Base-by-base conservation (phyloP, 164 flowering plant species). In the Sextonia rubra region DNA sequence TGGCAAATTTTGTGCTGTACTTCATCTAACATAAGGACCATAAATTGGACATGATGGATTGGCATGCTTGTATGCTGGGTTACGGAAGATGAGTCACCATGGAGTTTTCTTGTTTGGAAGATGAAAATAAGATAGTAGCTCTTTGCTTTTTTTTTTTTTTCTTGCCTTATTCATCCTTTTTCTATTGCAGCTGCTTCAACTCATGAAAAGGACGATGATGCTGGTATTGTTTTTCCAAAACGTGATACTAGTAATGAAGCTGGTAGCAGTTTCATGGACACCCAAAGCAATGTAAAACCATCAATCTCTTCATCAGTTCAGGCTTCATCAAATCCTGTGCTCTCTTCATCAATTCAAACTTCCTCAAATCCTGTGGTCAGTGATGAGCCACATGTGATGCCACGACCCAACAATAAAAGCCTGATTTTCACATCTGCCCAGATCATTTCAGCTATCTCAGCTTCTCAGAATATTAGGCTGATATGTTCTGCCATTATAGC, bases 381-480 rank as follows among this genome's bases (percentile, higher is more conserved):
- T 47, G 27, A 64, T 3, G 74, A 48, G 26, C 82, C 71, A 69
- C 80, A 3, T 3, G 24, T 52, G 3, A 68, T 68, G 56, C 76
- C 74, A 69, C 70, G 8, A 47, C 22, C 37, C 12, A 60, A 60
- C 69, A 58, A 25, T 64, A 20, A 7, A 0, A 75, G 60, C 5
- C 17, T 20, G 4, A 12, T 75, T 47, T 69, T 87, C 71, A 84
- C 81, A 9, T 72, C 83, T 37, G 79, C 56, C 4, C 76, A 77
- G 74, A 73, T 92, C 71, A 79, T 71, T 60, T 81, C 82, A 37
- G 84, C 94, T 44, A 79, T 92, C 60, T 44, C 82, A 25, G 83
- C 85, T 64, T 73, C 94, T 20, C 87, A 82, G 77, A 75, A 49
- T 20, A 73, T 74, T 26, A 90, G 97, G 24, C 69, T 83, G 55